phyloP scores from a whole-genome alignment of 208 protist species.

The Leptomonas pyrrhocoris region DNA sequence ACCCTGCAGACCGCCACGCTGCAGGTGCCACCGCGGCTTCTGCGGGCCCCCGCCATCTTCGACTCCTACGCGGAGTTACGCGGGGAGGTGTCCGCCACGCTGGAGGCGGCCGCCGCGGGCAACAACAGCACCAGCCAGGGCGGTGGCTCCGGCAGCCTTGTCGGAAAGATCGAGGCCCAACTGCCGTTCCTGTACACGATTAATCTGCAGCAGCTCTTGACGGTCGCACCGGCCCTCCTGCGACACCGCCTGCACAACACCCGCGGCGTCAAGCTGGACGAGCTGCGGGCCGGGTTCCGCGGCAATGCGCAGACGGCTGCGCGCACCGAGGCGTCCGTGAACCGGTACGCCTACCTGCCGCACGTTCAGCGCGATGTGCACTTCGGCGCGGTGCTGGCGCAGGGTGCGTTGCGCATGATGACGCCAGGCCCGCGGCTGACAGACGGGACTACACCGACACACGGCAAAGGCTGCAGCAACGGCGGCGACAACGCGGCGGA shows the following conservation, averaged over 20 bases:
- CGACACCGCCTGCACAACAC: constrained; percentile 48
- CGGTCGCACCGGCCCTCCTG: constrained; percentile 42
- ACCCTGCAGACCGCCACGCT: constrained; percentile 63
- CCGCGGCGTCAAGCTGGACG: constrained; percentile 31
- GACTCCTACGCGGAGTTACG: constrained; percentile 63
- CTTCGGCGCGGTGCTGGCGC: constrained; percentile 51
- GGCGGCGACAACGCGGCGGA: constrained; percentile 9
- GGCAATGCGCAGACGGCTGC: constrained; percentile 23
- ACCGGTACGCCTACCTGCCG: constrained; percentile 40
- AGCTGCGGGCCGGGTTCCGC: constrained; percentile 34
- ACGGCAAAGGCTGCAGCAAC: neutral
- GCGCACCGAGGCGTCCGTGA: constrained; percentile 34
- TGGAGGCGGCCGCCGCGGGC: constrained; percentile 10
- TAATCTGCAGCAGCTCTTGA: constrained; percentile 41
- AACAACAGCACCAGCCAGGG: neutral
- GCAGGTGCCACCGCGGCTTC: constrained; percentile 48
- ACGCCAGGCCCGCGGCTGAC: constrained; percentile 41
- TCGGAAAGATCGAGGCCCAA: neutral
- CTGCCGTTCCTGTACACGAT: constrained; percentile 19
- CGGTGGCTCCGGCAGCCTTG: neutral
- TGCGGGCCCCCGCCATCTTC: constrained; percentile 41
- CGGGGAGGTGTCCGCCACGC: constrained; percentile 40
- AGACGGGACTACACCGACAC: neutral
- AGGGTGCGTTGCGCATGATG: constrained; percentile 52
- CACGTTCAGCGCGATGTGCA: constrained; percentile 47